Conservation (phyloP, 2,329 filamentous ascomycete species). For the Cladosporium cucumerinum region DNA sequence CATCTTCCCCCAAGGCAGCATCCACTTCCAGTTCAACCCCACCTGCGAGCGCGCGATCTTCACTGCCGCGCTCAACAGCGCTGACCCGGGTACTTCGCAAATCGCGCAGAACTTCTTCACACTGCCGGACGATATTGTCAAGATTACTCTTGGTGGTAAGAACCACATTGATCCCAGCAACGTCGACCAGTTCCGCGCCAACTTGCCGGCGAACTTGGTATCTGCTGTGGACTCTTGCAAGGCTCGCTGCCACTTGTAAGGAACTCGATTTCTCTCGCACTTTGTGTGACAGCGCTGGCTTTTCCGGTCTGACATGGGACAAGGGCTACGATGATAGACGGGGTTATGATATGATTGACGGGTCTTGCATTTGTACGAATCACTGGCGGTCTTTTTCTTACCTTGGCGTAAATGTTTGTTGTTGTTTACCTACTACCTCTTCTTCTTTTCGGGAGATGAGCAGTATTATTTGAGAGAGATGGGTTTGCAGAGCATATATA, state of each 20-base stretch:
- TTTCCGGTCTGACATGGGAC: neutral
- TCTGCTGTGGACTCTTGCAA: conserved; percentile 13
- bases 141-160: conserved; percentile 35
- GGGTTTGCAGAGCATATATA: neutral
- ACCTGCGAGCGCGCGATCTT: conserved; percentile 44
- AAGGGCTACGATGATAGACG: neutral
- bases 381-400: neutral
- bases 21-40: conserved; percentile 51
- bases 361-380: neutral
- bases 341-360: neutral
- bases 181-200: conserved; percentile 15
- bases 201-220: conserved; percentile 15
- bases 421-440: neutral
- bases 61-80: conserved; percentile 43
- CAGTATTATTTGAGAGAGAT: neutral
- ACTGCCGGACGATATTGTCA: conserved; percentile 36
- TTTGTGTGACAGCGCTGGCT: neutral
- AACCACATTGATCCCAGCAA: conserved; percentile 12
- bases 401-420: neutral
- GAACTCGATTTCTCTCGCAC: neutral
- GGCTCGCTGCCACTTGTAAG: conserved; percentile 11
- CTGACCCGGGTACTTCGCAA: conserved; percentile 43
- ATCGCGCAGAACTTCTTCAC: conserved; percentile 46
- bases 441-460: neutral
- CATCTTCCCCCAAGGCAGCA: conserved; percentile 46